phyloP scores from a whole-genome alignment of 1,139 yeast genomes.

The Kurtzmaniella natalensis region DNA sequence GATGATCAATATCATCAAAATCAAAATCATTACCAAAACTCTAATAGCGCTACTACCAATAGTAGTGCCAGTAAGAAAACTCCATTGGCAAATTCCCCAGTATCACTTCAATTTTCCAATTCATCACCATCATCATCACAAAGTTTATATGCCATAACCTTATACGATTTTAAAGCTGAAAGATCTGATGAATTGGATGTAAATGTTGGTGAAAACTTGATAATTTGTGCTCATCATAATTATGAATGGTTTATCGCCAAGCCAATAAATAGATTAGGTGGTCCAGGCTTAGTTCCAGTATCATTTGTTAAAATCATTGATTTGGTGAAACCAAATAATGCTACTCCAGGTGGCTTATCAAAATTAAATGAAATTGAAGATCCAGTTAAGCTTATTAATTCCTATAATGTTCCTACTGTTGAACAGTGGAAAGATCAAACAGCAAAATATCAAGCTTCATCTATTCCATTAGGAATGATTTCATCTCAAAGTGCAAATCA shows the following conservation, averaged over 20 bases:
- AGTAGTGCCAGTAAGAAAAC: too few species aligned
- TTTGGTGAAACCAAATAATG: slow-evolving; percentile 39
- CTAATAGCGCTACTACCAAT: slow-evolving; percentile 2
- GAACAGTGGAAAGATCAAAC: slow-evolving; percentile 94
- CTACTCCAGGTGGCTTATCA: slow-evolving; percentile 6
- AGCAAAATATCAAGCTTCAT: slow-evolving; percentile 88
- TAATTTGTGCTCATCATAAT: slow-evolving; percentile 92
- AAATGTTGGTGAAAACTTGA: slow-evolving; percentile 79
- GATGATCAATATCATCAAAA: not conserved
- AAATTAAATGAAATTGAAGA: slow-evolving; percentile 27
- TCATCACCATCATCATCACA: slow-evolving; percentile 16
- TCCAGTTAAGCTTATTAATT: slow-evolving; percentile 39
- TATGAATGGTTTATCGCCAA: slow-evolving; percentile 98
- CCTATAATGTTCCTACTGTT: slow-evolving; percentile 78
- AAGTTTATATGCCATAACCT: slow-evolving; percentile 43
- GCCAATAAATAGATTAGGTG: slow-evolving; percentile 91
- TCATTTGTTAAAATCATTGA: slow-evolving; percentile 85
- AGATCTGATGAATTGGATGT: slow-evolving; percentile 85
- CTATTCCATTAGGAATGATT: slow-evolving; percentile 67
- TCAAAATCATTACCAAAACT: not conserved
- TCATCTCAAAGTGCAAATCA: slow-evolving; percentile 16
- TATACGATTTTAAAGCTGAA: slow-evolving; percentile 86
- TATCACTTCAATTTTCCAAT: slow-evolving; percentile 7
- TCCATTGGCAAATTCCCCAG: slow-evolving; percentile 1
- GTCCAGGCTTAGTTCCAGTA: slow-evolving; percentile 94